Base-by-base conservation (phyloP, 164 flowering plant species). In the Vitis cinerea region DNA sequence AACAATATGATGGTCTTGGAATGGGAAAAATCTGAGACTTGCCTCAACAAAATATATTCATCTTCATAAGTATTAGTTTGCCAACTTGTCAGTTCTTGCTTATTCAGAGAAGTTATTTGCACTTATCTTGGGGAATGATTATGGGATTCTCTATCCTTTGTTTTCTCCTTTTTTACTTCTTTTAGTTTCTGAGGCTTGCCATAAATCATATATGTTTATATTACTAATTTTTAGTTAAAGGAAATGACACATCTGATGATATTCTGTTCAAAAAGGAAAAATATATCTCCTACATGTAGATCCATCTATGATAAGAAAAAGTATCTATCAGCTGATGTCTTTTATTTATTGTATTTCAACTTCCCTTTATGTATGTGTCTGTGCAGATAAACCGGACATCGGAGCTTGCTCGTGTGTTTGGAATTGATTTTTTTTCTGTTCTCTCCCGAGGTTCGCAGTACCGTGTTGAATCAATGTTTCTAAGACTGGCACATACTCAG, bases 321-420 rank as follows among this genome's bases (percentile, higher is more conserved):
- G 47, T 52, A 53, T 51, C 15, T 23, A 30, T 12, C 10, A 8
- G 16, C 29, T 62, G 16, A 37, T 50, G 51, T 59, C 51, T 4
- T 37, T 17, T 23, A 29, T 57, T 52, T 49, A 8, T 48, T 48
- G 0, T 10, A 8, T 19, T 23, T 58, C 51, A 50, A 30, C 10
- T 57, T 57, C 6, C 50, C 29, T 52, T 49, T 50, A 49, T 17
- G 14, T 59, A 12, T 61, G 11, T 73, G 62, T 14, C 61, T 77
- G 70, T 80, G 72, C 89, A 93, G 98, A 82, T 96, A 71, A 93
- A 93, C 70, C 84, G 98, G 59, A 96, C 99, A 73, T 90, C 99
- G 30, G 99, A 96, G 77, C 97, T 96, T 79, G 98, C 99, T 78
- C 97, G 97, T 76, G 90, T 96, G n/a, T 96, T 93, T 84, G 99